phyloP scores from a whole-genome alignment of 2,329 filamentous ascomycete species.

The Trichoderma harzianum region DNA sequence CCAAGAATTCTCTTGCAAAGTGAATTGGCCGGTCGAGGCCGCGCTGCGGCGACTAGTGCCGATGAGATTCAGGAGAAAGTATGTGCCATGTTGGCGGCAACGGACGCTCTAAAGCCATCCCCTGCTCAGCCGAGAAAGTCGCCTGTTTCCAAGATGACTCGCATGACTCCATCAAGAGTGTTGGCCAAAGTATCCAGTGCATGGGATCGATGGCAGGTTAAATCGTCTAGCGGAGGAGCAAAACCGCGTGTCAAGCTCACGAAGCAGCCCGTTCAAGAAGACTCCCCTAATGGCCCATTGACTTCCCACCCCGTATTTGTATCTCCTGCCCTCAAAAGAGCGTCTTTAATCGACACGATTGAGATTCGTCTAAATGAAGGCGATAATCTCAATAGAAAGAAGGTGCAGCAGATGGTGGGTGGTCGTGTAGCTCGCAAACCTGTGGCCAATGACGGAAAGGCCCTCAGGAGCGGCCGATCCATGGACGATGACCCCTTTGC shows the following conservation, averaged over 20 bases:
- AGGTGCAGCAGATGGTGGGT: conserved; percentile 33
- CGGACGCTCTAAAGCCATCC: conserved; percentile 33
- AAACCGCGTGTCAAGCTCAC: conserved; percentile 18
- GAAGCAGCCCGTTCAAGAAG: conserved; percentile 7
- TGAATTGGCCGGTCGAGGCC: not conserved
- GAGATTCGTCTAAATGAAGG: conserved; percentile 36
- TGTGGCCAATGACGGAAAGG: conserved; percentile 29
- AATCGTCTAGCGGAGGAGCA: conserved; percentile 23
- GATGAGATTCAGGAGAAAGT: conserved; percentile 35
- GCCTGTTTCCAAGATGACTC: conserved; percentile 26
- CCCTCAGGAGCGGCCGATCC: conserved; percentile 26
- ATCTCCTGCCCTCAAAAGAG: not conserved
- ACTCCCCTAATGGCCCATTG: not conserved
- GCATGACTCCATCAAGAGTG: conserved; percentile 31
- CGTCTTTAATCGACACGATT: conserved; percentile 28
- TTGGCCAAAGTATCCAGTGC: conserved; percentile 35
- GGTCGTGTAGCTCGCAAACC: conserved; percentile 31
- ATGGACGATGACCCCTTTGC: conserved; percentile 33
- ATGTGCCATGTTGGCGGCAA: conserved; percentile 37
- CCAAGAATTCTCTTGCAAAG: not conserved
- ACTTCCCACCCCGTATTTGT: not conserved
- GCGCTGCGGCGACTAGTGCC: conserved; percentile 5
- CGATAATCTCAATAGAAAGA: conserved; percentile 34
- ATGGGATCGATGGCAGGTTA: conserved; percentile 32
- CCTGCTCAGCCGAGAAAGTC: conserved; percentile 17